Evolutionary conservation across 352 stramenopile genomes (phyloP).

Genomic region (Phytophthora palmivora): DNA sequence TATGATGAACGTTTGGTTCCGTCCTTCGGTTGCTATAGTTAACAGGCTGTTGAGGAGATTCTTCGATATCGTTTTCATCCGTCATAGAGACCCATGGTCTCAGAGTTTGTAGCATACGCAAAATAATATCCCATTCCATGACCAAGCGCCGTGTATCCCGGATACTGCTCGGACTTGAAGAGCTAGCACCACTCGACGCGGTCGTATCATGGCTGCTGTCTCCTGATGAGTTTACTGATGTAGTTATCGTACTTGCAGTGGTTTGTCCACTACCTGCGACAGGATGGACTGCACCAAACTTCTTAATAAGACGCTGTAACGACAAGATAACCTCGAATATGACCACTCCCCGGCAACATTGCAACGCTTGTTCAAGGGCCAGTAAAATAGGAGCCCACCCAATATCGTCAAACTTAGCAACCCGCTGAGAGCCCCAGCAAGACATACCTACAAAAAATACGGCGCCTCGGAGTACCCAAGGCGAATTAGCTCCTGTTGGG

Average conservation of each 20-base stretch:
- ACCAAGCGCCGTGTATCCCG: conserved; percentile 48
- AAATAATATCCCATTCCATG: conserved; percentile 89
- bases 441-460: conserved; percentile 92
- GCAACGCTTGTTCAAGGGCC: conserved; percentile 64
- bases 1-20: conserved; percentile 17
- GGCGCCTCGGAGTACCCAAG: conserved; percentile 80
- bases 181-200: conserved; percentile 5
- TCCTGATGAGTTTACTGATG: conserved; percentile 6
- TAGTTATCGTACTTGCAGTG: conserved; percentile 6
- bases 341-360: conserved; percentile 79
- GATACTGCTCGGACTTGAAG: conserved; percentile 1
- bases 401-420: conserved; percentile 75
- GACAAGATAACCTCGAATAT: conserved; percentile 91
- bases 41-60: conserved; percentile 20
- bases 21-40: conserved; percentile 18
- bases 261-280: conserved; percentile 15
- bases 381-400: conserved; percentile 78
- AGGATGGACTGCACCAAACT: conserved; percentile 60
- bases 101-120: conserved; percentile 74
- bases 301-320: conserved; percentile 87
- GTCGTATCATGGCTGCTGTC: conserved; percentile 7
- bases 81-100: conserved; percentile 73
- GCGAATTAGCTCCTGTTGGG: conserved; percentile 49
- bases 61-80: conserved; percentile 45
- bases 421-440: conserved; percentile 85